Evolutionary conservation across 768 basidiomycete genomes (phyloP).

Genomic region (Lactarius quietus): DNA sequence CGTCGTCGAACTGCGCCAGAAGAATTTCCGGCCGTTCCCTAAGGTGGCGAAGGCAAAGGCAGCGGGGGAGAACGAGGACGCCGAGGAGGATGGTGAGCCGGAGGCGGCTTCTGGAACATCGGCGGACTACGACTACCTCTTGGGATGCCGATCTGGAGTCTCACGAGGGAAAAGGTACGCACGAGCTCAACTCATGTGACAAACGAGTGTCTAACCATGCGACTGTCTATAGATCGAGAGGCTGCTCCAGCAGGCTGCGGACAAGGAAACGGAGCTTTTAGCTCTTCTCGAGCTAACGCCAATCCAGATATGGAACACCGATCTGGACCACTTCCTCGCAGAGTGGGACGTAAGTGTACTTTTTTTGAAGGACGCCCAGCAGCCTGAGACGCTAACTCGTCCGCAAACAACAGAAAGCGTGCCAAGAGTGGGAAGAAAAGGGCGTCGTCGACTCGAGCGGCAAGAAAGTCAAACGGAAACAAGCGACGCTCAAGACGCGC

Average conservation of each 20-base stretch:
- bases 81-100: conserved; percentile 51
- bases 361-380: background rate
- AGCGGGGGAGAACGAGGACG: conserved; percentile 60
- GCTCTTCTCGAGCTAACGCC: conserved; percentile 73
- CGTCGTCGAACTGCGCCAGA: conserved; percentile 74
- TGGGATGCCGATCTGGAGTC: conserved; percentile 95
- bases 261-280: conserved; percentile 81
- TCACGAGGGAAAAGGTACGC: conserved; percentile 87
- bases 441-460: conserved; percentile 44
- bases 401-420: conserved; percentile 35
- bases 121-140: conserved; percentile 86
- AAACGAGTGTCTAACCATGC: background rate
- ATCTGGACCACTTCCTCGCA: conserved; percentile 77
- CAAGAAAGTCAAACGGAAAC: conserved; percentile 56
- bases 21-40: conserved; percentile 89
- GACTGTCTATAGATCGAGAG: conserved; percentile 68
- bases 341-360: conserved; percentile 73
- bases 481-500: conserved; percentile 50
- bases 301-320: conserved; percentile 83
- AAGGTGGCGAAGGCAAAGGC: conserved; percentile 68
- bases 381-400: conserved; percentile 5
- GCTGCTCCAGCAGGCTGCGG: conserved; percentile 70
- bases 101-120: conserved; percentile 43
- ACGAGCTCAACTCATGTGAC: background rate
- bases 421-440: conserved; percentile 44